A percentile compares a stretch with the other conserved stretches of the same genome.
These are phyloP conservation scores for Aspergillus intermedius DNA, from an alignment of 2,329 filamentous ascomycete genomes.

Conservation along the genomic window DNA sequence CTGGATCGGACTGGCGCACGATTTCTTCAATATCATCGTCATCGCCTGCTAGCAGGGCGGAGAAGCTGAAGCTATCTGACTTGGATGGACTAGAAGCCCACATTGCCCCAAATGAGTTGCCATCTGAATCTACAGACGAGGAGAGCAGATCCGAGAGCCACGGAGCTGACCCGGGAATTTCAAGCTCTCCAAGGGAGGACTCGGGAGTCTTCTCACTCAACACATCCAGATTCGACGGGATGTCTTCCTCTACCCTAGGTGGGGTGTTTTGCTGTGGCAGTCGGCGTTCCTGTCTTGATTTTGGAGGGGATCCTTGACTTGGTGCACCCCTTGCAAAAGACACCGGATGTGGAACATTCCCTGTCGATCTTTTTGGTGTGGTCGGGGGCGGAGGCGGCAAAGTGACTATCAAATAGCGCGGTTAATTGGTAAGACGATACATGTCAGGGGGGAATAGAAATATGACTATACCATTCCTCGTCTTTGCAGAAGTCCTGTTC, in stretches of 20 bases:
- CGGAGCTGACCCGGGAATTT: constrained; percentile 8
- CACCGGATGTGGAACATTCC: background rate
- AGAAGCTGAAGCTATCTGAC: constrained; percentile 22
- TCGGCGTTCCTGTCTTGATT: background rate
- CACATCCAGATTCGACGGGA: constrained; percentile 4
- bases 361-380: background rate
- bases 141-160: constrained; percentile 12
- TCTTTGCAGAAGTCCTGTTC: constrained; percentile 30
- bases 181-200: constrained; percentile 8
- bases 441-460: background rate
- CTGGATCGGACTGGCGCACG: constrained; percentile 33
- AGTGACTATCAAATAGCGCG: background rate
- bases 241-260: constrained; percentile 7
- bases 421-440: background rate
- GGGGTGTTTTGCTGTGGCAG: constrained; percentile 5
- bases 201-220: constrained; percentile 8
- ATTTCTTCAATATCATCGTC: constrained; percentile 53
- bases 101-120: constrained; percentile 3
- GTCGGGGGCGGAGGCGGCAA: background rate
- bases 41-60: constrained; percentile 27
- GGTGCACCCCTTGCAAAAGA: background rate
- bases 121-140: constrained; percentile 3
- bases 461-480: constrained; percentile 39
- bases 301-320: constrained; percentile 1
- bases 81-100: constrained; percentile 6